phyloP scores from a whole-genome alignment of 257 asterid genomes.

The Ilex aquifolium region DNA sequence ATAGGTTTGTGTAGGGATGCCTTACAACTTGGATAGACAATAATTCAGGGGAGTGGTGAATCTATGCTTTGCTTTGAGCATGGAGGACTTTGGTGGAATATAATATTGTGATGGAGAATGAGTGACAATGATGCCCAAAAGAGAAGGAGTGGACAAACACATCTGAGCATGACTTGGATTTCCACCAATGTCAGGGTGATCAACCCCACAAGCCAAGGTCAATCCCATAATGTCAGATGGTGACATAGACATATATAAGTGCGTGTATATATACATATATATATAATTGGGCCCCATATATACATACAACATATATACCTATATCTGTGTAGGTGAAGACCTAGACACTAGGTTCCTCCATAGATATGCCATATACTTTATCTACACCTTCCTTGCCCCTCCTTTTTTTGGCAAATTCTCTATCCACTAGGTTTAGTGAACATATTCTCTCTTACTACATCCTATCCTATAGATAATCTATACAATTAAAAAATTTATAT shows the following conservation, averaged over 20 bases:
- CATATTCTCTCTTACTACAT: too few relatives aligned
- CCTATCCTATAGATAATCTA: too few relatives aligned
- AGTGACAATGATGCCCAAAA: conserved; percentile 24
- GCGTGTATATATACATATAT: neutral
- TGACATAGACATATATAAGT: neutral
- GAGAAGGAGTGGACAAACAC: conserved; percentile 34
- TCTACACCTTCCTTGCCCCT: too few relatives aligned
- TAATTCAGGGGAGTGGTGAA: conserved; percentile 12
- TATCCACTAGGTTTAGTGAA: too few relatives aligned
- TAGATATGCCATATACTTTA: too few relatives aligned
- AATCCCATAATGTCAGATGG: conserved; percentile 17
- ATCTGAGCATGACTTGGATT: conserved; percentile 58
- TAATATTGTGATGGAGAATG: conserved; percentile 1
- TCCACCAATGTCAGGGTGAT: conserved; percentile 28
- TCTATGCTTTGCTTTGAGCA: conserved; percentile 6
- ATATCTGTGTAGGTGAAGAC: too few relatives aligned
- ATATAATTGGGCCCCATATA: too few relatives aligned
- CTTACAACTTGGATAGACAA: neutral
- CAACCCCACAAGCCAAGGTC: conserved; percentile 28
- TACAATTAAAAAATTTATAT: too few relatives aligned
- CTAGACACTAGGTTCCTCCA: too few relatives aligned
- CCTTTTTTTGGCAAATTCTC: too few relatives aligned
- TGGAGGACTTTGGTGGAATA: conserved; percentile 2
- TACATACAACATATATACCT: too few relatives aligned
- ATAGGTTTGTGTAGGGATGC: too few relatives aligned